Evolutionary conservation across 257 asterid genomes (phyloP).

Genomic region (Salvia hispanica): DNA sequence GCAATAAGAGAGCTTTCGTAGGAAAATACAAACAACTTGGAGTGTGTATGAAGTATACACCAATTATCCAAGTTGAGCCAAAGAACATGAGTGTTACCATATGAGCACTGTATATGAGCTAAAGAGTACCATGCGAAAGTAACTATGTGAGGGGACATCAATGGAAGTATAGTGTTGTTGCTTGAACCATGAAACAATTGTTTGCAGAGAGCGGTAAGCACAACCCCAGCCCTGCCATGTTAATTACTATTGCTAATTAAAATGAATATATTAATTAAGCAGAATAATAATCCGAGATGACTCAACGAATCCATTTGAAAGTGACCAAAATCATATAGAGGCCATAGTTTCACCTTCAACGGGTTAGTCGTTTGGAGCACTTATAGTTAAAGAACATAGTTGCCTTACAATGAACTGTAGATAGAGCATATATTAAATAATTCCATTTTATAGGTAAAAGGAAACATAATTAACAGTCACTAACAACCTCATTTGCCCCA

Average conservation of each 20-base stretch:
- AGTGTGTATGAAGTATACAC: too few species aligned
- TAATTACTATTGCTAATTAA: slow-evolving; percentile 17
- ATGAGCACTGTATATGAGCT: background rate
- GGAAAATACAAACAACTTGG: too few species aligned
- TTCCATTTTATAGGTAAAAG: background rate
- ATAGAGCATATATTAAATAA: background rate
- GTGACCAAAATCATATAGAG: slow-evolving; percentile 17
- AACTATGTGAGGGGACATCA: slow-evolving; percentile 93
- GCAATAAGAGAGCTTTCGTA: too few species aligned
- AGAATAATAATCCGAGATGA: slow-evolving; percentile 16
- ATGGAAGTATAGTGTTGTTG: slow-evolving; percentile 81
- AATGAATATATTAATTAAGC: slow-evolving; percentile 1
- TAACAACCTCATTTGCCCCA: background rate
- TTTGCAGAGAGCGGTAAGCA: slow-evolving; percentile 95
- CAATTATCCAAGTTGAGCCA: too few species aligned
- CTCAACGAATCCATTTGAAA: slow-evolving; percentile 6
- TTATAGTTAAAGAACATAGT: slow-evolving; percentile 4
- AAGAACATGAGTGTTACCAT: too few species aligned
- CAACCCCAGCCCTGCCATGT: slow-evolving; percentile 95
- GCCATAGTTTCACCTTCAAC: slow-evolving; percentile 18
- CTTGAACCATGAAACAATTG: slow-evolving; percentile 94
- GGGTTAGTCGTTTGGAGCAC: slow-evolving; percentile 25
- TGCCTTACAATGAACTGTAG: background rate
- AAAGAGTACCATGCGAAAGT: slow-evolving; percentile 14
- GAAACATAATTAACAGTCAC: background rate